Percentiles rank a stretch among this genome's conserved stretches.
Conservation (phyloP, 192 early-diverging fungal species). For the Umbelopsis sp. region DNA sequence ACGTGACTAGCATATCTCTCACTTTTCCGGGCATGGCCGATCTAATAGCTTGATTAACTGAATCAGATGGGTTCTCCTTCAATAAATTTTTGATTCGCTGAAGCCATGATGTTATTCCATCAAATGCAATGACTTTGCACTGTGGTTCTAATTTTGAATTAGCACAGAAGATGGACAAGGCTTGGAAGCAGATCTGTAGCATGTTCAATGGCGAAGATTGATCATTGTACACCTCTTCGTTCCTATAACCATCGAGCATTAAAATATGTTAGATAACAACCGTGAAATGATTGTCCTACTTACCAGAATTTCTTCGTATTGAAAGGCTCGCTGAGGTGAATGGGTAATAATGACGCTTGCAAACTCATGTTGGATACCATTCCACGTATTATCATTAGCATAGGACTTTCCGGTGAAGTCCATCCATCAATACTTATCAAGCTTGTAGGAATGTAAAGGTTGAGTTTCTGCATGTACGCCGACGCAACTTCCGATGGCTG, state of each 20-base stretch:
- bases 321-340: not conserved
- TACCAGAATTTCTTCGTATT: not conserved
- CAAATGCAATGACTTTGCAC: slow-evolving; percentile 72
- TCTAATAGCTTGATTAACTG: slow-evolving; percentile 20
- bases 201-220: slow-evolving; percentile 24
- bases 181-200: slow-evolving; percentile 63
- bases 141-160: slow-evolving; percentile 63
- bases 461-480: not conserved
- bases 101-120: slow-evolving; percentile 74
- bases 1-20: slow-evolving; percentile 65
- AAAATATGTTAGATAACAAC: not conserved
- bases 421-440: slow-evolving; percentile 25
- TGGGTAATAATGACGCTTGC: slow-evolving; percentile 35
- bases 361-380: slow-evolving; percentile 47
- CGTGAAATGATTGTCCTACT: not conserved
- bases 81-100: slow-evolving; percentile 56
- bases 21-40: slow-evolving; percentile 34
- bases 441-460: not conserved
- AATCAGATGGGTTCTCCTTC: not conserved
- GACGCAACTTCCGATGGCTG: not conserved
- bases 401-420: slow-evolving; percentile 27
- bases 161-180: slow-evolving; percentile 62
- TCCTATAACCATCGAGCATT: not conserved
- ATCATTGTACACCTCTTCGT: not conserved
- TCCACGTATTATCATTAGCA: slow-evolving; percentile 50